Evolutionary conservation across 202 grass and related monocot species (phyloP), one percentile per base, ranked within the genome.

Genomic region (Setaria italica): DNA sequence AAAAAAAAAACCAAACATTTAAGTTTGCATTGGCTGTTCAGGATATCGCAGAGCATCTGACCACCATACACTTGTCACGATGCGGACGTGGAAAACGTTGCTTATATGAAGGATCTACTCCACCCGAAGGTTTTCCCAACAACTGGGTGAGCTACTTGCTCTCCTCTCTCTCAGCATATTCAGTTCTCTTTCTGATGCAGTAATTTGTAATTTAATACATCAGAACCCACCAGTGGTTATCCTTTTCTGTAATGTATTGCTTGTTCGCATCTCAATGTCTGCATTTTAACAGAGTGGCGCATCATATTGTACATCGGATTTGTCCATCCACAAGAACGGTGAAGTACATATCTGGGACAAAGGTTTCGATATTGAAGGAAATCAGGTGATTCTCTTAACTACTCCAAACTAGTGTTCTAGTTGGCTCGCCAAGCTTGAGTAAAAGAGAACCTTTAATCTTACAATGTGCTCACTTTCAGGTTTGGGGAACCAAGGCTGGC

Each of bases 21-120:
- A 66, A 49, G 30, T 48, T 65, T 62, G 60, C 55, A 72, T 74
- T 78, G 87, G 66, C 32, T 91, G 58, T 82, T 68, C 91, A 99
- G 97, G 97, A 99, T 85, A 92, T 99, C 55, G 94, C 93, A 60
- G 97, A 99, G 78, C 90, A 91, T 91, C 85, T 99, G 80, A 92
- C 97, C 42, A 96, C 92, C 29, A 86, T 96, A 84, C 94, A 93
- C 67, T 85, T 99, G 14, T 99, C 97, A 42, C 88, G 90, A 25
- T 99, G 94, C 68, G 94, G 86, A 29, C 93, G 94, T 35, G 97
- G 92, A 72, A 94, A 92, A 58, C 89, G 97, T 48, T 99, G 97
- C 65, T 90, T 99, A 76, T 99, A 99, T 14, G 88, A 95, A 96
- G 97, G 97, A 85, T 92, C 97, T 82, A 94, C 90, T 70, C 92